A percentile compares a stretch with the other conserved stretches of the same genome.
These are phyloP conservation scores for Cladobotryum mycophilum DNA, from an alignment of 2,329 filamentous ascomycete species.

Conservation along the genomic window DNA sequence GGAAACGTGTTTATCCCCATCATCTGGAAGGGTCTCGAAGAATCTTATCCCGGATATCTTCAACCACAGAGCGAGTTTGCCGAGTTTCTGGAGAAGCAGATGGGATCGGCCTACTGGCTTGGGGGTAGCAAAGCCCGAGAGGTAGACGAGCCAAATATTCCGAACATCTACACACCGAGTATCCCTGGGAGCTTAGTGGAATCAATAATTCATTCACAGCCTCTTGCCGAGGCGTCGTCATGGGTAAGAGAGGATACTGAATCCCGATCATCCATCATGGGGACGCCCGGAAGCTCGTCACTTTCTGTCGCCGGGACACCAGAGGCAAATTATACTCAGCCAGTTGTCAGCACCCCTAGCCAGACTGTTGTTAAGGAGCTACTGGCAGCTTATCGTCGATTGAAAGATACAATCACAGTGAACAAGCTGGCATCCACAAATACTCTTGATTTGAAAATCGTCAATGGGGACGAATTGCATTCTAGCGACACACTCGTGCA, in stretches of 20 bases:
- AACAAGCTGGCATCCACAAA: slow-evolving; percentile 45
- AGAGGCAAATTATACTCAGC: slow-evolving; percentile 16
- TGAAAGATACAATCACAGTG: slow-evolving; percentile 51
- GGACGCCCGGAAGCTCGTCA: slow-evolving; percentile 37
- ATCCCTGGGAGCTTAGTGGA: slow-evolving; percentile 33
- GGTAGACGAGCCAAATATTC: slow-evolving; percentile 23
- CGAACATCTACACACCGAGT: slow-evolving; percentile 29
- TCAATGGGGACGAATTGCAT: slow-evolving; percentile 39
- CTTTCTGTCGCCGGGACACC: slow-evolving; percentile 30
- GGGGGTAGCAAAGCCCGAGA: slow-evolving; percentile 34
- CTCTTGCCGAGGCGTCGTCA: slow-evolving; percentile 30
- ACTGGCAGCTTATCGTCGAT: slow-evolving; percentile 53
- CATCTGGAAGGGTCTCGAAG: slow-evolving; percentile 88
- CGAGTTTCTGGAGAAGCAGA: slow-evolving; percentile 59
- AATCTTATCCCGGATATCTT: slow-evolving; percentile 71
- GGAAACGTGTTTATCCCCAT: slow-evolving; percentile 94
- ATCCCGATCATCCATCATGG: slow-evolving; percentile 25
- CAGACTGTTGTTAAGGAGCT: slow-evolving; percentile 44
- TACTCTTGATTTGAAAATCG: slow-evolving; percentile 22
- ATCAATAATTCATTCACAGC: slow-evolving; percentile 30
- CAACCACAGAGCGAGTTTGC: slow-evolving; percentile 55
- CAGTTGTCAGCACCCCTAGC: slow-evolving; percentile 13
- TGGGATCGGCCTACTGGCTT: slow-evolving; percentile 40
- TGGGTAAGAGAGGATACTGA: slow-evolving; percentile 36
- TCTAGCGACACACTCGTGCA: slow-evolving; percentile 55